These are phyloP conservation scores for Backusella circina DNA, from an alignment of 192 early-diverging fungal genomes.

Conservation along the genomic window DNA sequence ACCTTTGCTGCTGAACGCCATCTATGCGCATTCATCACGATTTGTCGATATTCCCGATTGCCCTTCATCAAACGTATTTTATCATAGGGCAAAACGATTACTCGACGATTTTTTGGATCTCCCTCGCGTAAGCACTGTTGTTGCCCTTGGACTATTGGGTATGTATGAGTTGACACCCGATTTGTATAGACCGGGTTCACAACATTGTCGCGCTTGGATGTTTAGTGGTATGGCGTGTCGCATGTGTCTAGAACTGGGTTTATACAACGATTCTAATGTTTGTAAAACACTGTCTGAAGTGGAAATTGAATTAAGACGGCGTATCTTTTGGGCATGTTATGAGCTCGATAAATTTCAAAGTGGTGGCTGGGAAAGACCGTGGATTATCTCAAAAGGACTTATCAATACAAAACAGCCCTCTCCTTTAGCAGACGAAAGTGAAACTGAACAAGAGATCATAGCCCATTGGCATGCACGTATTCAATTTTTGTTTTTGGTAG, in stretches of 20 bases:
- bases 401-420: neutral
- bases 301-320: conserved; percentile 11
- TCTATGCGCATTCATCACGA: conserved; percentile 24
- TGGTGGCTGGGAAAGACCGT: conserved; percentile 10
- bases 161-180: neutral
- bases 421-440: neutral
- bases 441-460: neutral
- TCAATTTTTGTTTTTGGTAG: conserved; percentile 3
- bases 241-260: conserved; percentile 23
- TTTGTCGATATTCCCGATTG: conserved; percentile 4
- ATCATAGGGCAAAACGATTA: conserved; percentile 20
- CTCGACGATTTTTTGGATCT: conserved; percentile 33
- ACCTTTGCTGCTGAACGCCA: conserved; percentile 22
- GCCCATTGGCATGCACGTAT: conserved; percentile 9
- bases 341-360: conserved; percentile 21
- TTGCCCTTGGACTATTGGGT: conserved; percentile 7
- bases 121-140: conserved; percentile 22
- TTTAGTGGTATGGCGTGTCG: conserved; percentile 29
- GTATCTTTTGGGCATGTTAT: conserved; percentile 18
- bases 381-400: neutral
- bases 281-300: neutral
- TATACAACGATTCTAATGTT: conserved; percentile 8
- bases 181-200: conserved; percentile 4
- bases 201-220: conserved; percentile 22
- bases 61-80: conserved; percentile 24